A percentile compares a stretch with the other conserved stretches of the same genome.
phyloP scores from a whole-genome alignment of 2,329 filamentous ascomycete species.

The Aspergillus novofumigatus region DNA sequence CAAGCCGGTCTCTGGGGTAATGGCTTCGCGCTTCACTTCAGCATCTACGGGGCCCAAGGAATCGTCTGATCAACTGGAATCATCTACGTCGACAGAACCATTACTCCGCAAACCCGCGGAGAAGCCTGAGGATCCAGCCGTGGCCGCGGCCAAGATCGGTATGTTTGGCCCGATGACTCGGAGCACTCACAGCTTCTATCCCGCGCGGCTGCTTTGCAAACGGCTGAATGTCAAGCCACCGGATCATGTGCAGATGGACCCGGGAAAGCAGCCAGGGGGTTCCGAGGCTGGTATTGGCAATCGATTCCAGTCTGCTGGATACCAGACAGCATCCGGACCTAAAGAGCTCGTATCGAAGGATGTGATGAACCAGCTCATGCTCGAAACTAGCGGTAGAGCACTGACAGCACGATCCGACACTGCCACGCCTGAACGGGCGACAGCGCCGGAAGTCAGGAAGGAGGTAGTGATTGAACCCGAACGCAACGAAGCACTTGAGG shows the following conservation, averaged over 20 bases:
- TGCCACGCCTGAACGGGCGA: conserved; percentile 9
- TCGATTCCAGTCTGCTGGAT: conserved; percentile 31
- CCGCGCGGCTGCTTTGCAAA: conserved; percentile 84
- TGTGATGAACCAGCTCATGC: conserved; percentile 54
- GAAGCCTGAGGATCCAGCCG: conserved; percentile 70
- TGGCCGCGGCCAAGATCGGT: conserved; percentile 79
- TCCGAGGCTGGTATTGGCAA: conserved; percentile 17
- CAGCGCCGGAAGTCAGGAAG: conserved; percentile 10
- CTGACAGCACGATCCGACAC: conserved; percentile 9
- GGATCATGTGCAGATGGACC: conserved; percentile 58
- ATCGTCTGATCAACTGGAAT: conserved; percentile 34
- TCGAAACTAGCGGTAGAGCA: conserved; percentile 35
- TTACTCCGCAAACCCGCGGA: conserved; percentile 47
- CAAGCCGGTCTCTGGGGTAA: conserved; percentile 83
- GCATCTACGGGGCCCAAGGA: conserved; percentile 36
- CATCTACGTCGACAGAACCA: conserved; percentile 21
- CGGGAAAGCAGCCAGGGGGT: conserved; percentile 37
- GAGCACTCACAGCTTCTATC: conserved; percentile 66
- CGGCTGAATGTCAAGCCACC: conserved; percentile 84
- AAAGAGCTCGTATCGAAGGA: conserved; percentile 51
- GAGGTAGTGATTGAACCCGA: conserved; percentile 60
- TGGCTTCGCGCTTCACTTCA: conserved; percentile 90
- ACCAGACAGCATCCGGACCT: conserved; percentile 27
- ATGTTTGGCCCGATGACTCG: conserved; percentile 93
- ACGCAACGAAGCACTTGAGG: conserved; percentile 74